Conservation (phyloP, 164 flowering plant genomes). For the Cinnamomum chago region DNA sequence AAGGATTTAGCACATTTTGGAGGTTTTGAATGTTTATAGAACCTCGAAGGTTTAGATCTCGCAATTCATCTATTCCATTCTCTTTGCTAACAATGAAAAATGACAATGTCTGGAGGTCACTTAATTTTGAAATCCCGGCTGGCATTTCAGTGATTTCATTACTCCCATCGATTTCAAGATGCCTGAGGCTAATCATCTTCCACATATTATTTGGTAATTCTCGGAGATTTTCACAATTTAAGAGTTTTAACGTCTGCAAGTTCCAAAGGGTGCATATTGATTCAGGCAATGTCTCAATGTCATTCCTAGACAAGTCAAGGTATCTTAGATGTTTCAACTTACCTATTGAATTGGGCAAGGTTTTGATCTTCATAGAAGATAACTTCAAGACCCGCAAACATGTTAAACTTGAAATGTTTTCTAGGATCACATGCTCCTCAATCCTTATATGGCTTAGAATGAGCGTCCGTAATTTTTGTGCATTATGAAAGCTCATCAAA, state of each 20-base stretch:
- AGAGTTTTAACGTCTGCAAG: conserved; percentile 23
- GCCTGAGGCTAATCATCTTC: conserved; percentile 9
- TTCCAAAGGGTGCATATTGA: conserved; percentile 10
- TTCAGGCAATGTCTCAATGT: conserved; percentile 11
- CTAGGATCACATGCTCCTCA: no score
- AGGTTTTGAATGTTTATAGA: not conserved
- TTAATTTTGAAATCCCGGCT: not conserved
- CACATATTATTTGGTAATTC: conserved; percentile 4
- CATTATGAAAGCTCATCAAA: no score
- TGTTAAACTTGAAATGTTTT: not conserved
- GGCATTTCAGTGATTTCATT: not conserved
- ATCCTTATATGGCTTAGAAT: no score
- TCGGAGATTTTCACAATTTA: conserved; percentile 8
- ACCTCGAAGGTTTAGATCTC: conserved; percentile 5
- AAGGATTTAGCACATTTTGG: not conserved
- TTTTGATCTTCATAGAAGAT: not conserved
- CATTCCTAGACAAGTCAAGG: not conserved
- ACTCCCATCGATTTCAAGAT: not conserved
- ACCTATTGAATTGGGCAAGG: not conserved
- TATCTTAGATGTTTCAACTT: conserved; percentile 6
- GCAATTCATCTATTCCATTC: not conserved
- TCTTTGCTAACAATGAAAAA: conserved; percentile 12
- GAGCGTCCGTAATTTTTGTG: no score
- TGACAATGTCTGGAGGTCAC: conserved; percentile 17
- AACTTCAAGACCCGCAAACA: conserved; percentile 1